Evolutionary conservation across 768 basidiomycete species (phyloP).

Genomic region (Amanita molliuscula): DNA sequence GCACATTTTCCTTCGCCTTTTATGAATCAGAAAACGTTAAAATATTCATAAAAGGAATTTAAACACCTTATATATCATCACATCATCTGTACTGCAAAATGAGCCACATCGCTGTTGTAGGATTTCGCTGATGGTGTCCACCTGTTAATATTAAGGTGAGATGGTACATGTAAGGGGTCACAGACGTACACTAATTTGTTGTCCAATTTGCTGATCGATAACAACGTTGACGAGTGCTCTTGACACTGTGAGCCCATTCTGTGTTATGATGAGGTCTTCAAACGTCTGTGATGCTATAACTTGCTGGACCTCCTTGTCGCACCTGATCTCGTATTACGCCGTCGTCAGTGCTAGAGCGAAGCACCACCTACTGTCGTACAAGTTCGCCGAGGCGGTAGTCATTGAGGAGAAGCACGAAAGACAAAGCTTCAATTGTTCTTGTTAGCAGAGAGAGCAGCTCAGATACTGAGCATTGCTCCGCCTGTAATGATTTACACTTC

Average conservation of each 20-base stretch:
- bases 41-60: background rate
- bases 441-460: constrained; percentile 66
- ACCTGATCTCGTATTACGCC: constrained; percentile 31
- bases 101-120: constrained; percentile 92
- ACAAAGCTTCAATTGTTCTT: constrained; percentile 88
- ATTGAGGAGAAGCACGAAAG: constrained; percentile 83
- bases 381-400: constrained; percentile 87
- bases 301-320: constrained; percentile 62
- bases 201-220: constrained; percentile 96
- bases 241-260: constrained; percentile 81
- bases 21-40: constrained; percentile 2
- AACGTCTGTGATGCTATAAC: constrained; percentile 66
- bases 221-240: constrained; percentile 87
- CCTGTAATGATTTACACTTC: constrained; percentile 29
- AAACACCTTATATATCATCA: constrained; percentile 87
- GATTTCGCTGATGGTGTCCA: constrained; percentile 94
- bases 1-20: constrained; percentile 88
- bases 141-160: constrained; percentile 33
- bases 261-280: constrained; percentile 77
- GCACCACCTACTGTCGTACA: constrained; percentile 55
- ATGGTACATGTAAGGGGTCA: background rate
- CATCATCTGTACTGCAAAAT: constrained; percentile 97
- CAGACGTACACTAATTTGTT: constrained; percentile 78
- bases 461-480: constrained; percentile 75
- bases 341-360: background rate